These are phyloP conservation scores for Diophrys sp. DNA, from an alignment of 73 alveolate genomes.

Conservation along the genomic window DNA sequence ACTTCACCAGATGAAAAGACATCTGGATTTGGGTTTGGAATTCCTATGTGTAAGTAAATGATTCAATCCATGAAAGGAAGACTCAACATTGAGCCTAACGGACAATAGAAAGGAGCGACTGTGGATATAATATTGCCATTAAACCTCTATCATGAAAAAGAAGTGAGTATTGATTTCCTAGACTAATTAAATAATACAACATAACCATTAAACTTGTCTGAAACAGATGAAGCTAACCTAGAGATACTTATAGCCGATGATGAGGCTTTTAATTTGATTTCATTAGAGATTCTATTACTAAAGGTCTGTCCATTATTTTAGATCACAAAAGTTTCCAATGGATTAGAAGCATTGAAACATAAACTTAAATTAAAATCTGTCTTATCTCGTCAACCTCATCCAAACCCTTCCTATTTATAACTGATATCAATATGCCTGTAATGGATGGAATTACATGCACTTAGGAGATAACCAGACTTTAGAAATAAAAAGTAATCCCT, in stretches of 20 bases:
- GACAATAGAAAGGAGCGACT: background rate
- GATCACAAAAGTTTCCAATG: background rate
- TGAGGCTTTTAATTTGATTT: background rate
- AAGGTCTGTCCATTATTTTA: background rate
- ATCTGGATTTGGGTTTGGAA: background rate
- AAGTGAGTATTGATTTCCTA: background rate
- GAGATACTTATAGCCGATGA: background rate
- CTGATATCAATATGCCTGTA: background rate
- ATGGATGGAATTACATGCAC: background rate
- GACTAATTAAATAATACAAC: no score
- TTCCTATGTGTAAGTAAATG: background rate
- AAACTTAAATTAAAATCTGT: no score
- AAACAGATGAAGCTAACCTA: background rate
- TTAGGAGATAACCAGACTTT: background rate
- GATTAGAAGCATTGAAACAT: background rate
- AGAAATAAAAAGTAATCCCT: no score
- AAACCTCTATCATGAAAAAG: background rate
- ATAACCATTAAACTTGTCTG: no score
- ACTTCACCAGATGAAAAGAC: background rate
- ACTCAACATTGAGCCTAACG: background rate
- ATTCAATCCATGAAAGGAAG: background rate
- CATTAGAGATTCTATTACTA: background rate
- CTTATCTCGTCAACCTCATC: no score
- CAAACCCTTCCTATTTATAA: no score
- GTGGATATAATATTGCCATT: background rate